Evolutionary conservation across 371 early-diverging fungal species (phyloP).

Genomic region (Mortierella sp.): DNA sequence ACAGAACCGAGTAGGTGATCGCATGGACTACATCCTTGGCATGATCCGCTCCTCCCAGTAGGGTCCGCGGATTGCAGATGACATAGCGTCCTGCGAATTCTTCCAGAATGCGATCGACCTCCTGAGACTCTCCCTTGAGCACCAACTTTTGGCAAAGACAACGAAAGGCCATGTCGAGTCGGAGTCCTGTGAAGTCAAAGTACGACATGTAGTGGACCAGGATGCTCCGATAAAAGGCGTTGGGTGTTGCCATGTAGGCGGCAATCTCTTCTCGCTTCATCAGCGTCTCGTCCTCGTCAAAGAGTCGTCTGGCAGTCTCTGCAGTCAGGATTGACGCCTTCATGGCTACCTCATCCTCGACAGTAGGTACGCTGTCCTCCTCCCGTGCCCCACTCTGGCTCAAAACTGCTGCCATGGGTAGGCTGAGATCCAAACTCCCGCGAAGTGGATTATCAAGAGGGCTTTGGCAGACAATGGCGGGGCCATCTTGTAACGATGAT

Average conservation of each 20-base stretch:
- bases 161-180: constrained; percentile 88
- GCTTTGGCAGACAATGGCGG: constrained; percentile 1
- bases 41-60: constrained; percentile 62
- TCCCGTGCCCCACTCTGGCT: neutral
- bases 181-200: constrained; percentile 78
- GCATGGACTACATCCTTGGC: constrained; percentile 83
- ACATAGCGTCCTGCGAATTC: constrained; percentile 86
- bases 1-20: constrained; percentile 85
- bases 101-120: constrained; percentile 89
- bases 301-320: constrained; percentile 19
- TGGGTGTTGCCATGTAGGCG: constrained; percentile 41
- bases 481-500: neutral
- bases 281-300: constrained; percentile 36
- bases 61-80: constrained; percentile 79
- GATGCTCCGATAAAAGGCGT: constrained; percentile 64
- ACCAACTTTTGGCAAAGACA: constrained; percentile 81
- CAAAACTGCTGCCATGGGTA: neutral
- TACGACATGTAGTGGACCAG: constrained; percentile 78
- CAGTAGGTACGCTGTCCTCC: neutral
- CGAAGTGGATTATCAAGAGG: neutral
- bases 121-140: constrained; percentile 93
- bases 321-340: constrained; percentile 10
- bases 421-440: neutral
- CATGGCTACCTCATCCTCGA: neutral
- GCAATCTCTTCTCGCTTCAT: constrained; percentile 37